Conservation (phyloP, 768 basidiomycete genomes). For the Lactarius vividus region DNA sequence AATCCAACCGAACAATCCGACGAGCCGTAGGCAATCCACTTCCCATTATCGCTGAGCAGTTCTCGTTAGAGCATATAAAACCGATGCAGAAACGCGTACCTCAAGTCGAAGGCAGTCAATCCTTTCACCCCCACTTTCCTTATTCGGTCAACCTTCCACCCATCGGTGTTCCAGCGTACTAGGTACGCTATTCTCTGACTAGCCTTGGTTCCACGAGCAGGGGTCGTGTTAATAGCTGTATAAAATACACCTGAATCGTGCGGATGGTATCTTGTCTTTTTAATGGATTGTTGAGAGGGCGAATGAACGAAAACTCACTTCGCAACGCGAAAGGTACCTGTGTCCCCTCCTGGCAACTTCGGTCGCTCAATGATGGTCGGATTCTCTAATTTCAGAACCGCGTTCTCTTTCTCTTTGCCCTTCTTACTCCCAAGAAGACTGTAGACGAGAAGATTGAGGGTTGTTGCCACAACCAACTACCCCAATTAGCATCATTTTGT, state of each 20-base stretch:
- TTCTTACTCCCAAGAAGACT: slow-evolving; percentile 43
- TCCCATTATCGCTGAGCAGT: slow-evolving; percentile 66
- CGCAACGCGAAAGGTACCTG: slow-evolving; percentile 10
- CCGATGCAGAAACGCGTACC: slow-evolving; percentile 45
- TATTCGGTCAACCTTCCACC: slow-evolving; percentile 63
- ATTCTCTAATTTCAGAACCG: slow-evolving; percentile 21
- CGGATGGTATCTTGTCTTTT: slow-evolving; percentile 54
- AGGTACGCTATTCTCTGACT: slow-evolving; percentile 60
- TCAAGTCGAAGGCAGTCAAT: slow-evolving; percentile 85
- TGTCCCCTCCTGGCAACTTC: slow-evolving; percentile 18
- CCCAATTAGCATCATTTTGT: neutral
- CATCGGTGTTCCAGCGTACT: slow-evolving; percentile 68
- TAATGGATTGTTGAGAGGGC: slow-evolving; percentile 2
- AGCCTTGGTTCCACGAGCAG: slow-evolving; percentile 55
- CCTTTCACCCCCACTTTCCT: slow-evolving; percentile 77
- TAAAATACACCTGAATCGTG: slow-evolving; percentile 52
- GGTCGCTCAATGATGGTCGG: slow-evolving; percentile 23
- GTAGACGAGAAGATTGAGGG: slow-evolving; percentile 62
- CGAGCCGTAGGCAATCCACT: slow-evolving; percentile 78
- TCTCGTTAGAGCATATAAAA: neutral
- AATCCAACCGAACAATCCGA: slow-evolving; percentile 86
- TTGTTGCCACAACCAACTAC: slow-evolving; percentile 68
- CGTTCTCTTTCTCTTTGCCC: slow-evolving; percentile 43
- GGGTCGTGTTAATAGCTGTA: slow-evolving; percentile 66
- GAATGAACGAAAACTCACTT: slow-evolving; percentile 11